phyloP scores from a whole-genome alignment of 176 grass and related monocot genomes.

The Oryza meridionalis region DNA sequence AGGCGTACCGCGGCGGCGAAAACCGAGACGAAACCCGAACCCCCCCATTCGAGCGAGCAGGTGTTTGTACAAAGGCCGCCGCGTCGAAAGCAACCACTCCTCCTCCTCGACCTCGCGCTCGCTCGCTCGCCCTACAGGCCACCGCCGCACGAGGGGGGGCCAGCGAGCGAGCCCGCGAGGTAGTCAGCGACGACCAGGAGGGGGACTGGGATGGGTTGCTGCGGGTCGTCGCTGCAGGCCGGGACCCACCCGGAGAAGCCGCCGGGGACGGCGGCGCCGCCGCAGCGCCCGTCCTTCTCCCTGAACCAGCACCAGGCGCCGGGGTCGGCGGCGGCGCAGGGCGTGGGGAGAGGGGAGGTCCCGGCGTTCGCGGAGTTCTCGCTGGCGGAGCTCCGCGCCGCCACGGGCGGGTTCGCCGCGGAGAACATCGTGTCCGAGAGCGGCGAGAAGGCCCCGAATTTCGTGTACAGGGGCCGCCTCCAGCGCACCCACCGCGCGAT shows the following conservation, averaged over 20 bases:
- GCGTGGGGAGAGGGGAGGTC: slow-evolving; percentile 25
- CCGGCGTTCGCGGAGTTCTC: slow-evolving; percentile 72
- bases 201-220: slow-evolving; percentile 69
- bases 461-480: slow-evolving; percentile 86
- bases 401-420: slow-evolving; percentile 67
- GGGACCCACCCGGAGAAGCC: slow-evolving; percentile 69
- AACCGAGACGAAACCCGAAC: slow-evolving; percentile 1
- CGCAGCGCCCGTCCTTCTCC: slow-evolving; percentile 43
- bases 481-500: slow-evolving; percentile 57
- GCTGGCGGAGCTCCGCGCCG: slow-evolving; percentile 67
- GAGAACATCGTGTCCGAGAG: slow-evolving; percentile 95
- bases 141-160: too few relatives aligned
- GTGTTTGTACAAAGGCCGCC: not conserved
- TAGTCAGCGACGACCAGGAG: too few relatives aligned
- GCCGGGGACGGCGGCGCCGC: slow-evolving; percentile 21
- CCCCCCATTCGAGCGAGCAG: not conserved
- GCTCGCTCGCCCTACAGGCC: not conserved
- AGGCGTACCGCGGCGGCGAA: slow-evolving; percentile 28
- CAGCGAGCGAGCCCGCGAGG: too few relatives aligned
- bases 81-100: not conserved
- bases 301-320: slow-evolving; percentile 29
- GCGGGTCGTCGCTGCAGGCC: slow-evolving; percentile 56
- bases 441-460: slow-evolving; percentile 91
- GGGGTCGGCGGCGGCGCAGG: not conserved
- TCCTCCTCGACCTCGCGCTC: not conserved